Base-by-base conservation (phyloP, 2,329 filamentous ascomycete genomes). In the Setomelanomma holmii region DNA sequence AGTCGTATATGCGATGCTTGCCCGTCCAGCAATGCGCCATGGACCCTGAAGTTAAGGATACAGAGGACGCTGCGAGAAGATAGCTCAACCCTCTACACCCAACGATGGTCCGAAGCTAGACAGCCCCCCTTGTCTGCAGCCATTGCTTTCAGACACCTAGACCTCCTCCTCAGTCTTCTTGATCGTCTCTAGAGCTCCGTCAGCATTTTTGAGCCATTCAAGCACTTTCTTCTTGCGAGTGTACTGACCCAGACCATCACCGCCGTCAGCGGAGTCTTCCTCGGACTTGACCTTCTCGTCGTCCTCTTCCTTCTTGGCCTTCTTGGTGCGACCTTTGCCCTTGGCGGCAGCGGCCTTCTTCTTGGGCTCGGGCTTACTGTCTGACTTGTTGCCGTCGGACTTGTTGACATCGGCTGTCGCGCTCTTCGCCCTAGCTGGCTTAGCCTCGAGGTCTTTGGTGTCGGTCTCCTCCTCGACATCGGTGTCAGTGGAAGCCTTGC, bases 231-330 rank as follows among this genome's bases (percentile, higher is more conserved):
- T 8, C 7, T 12, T 46, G 33, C 17, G 44, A 8, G 34, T 43
- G 34, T 49, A 64, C 63, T 59, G 49, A 66, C 64, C 58, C 16
- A 58, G 10, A 12, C 49, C 59, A 24, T 58, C 58, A n/a, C 48
- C 61, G 19, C 60, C 52, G 6, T 65, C 52, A 6, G 48, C 57
- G 12, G 55, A 58, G 43, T 56, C 55, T 10, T 54, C 52, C 20
- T 47, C 49, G 20, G 40, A 20, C 33, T 55, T 40, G 24, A 34
- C 33, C n/a, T 56, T 54, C 16, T 49, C 39, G 10, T 56, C 46
- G 16, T 24, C 41, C 34, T 62, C 54, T 35, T 65, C 61, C 7
- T 44, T 57, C 61, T 68, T 70, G 33, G 30, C 40, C 36, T 61
- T 67, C 56, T 58, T 64, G 11, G 53, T 12, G 39, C 60, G 53